Conservation (phyloP, 2,329 filamentous ascomycete genomes). For the Phialophora verrucosa region DNA sequence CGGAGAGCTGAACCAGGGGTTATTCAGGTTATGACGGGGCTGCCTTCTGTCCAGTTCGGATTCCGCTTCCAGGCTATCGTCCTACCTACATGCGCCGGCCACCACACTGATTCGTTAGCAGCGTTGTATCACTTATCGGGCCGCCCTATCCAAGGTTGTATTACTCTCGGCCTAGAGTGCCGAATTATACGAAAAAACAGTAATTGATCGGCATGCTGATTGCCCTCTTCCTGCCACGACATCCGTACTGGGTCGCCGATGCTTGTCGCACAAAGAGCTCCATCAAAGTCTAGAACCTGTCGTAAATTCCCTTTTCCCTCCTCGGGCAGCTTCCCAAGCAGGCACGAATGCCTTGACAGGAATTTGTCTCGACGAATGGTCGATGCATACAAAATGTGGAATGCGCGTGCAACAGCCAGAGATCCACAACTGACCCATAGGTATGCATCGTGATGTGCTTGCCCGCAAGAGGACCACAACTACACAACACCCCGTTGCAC, state of each 20-base stretch:
- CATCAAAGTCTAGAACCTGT: constrained; percentile 5
- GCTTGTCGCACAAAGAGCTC: neutral
- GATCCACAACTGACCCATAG: neutral
- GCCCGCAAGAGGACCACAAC: neutral
- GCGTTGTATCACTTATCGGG: constrained; percentile 18
- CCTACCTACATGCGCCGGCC: neutral
- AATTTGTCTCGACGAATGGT: neutral
- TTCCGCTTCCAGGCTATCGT: neutral
- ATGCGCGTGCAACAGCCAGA: neutral
- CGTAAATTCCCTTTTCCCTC: neutral
- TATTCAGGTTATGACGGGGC: neutral
- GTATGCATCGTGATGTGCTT: neutral
- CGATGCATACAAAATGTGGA: neutral
- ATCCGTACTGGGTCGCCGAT: constrained; percentile 8
- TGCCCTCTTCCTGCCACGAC: constrained; percentile 3
- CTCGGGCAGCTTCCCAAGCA: neutral
- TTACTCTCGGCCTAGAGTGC: constrained; percentile 1
- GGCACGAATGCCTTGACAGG: neutral
- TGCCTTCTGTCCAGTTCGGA: neutral
- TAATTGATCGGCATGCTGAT: constrained; percentile 10
- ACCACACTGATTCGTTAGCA: constrained; percentile 2
- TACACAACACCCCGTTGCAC: neutral
- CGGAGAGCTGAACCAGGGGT: neutral
- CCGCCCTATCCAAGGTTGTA: constrained; percentile 20
- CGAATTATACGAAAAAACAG: neutral